Conservation (phyloP, 23 red algal genomes). For the Chondrus crispus region DNA sequence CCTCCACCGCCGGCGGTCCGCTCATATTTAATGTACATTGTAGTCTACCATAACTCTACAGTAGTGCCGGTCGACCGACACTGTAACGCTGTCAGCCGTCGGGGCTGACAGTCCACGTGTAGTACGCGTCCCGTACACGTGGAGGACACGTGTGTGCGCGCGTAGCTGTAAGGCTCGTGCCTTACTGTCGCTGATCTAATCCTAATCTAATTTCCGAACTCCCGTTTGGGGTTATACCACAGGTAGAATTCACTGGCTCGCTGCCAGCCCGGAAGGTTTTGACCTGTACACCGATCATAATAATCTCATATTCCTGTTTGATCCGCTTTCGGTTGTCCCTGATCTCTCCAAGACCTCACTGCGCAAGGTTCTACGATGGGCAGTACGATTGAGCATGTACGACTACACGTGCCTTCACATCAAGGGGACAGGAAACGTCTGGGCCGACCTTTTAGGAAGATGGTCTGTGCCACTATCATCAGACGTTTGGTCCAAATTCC, state of each 20-base stretch:
- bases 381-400: neutral
- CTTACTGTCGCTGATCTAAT: no score
- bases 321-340: neutral
- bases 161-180: no score
- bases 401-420: neutral
- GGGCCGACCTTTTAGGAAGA: neutral
- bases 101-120: no score
- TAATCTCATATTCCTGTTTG: conserved; percentile 12
- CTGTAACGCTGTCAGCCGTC: no score
- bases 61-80: no score
- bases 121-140: no score
- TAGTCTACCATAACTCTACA: no score
- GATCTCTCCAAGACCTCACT: neutral
- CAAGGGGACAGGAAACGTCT: neutral
- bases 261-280: neutral
- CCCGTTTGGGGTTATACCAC: no score
- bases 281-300: neutral
- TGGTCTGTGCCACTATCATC: neutral
- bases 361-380: neutral
- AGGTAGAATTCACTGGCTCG: conserved; percentile 5
- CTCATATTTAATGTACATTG: no score
- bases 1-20: no score
- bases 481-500: neutral
- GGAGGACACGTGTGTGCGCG: no score
- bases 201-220: no score